Base-by-base conservation (phyloP, 192 early-diverging fungal genomes). In the Podochytrium sp. region DNA sequence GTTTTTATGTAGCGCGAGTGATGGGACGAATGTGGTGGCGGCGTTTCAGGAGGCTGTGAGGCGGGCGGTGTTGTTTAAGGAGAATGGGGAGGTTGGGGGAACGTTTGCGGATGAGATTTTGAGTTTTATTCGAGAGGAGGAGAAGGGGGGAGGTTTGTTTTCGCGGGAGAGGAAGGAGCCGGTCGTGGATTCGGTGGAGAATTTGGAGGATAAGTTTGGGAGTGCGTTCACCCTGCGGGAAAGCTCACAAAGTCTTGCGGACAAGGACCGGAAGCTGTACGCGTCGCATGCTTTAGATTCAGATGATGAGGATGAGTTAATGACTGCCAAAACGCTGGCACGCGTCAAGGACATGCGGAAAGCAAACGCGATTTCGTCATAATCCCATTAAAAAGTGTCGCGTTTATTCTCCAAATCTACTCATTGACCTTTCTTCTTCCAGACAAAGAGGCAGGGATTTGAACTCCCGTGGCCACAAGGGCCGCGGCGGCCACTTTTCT, bases 21-120 rank as follows among this genome's bases (percentile, higher is more conserved):
- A 85, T 60, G 87, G 87, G 6, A 84, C 83, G 12, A 89, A 89
- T 58, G 87, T 89, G 10, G 87, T 89, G 3, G 39, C 78, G n/a
- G 78, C 81, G 37, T 89, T 89, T 66, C 60, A 74, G 42, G 83
- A 83, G 39, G 84, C 84, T 10, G 80, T 89, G 37, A 42, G 57
- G 47, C 68, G 76, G 35, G 87, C 82, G 7, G 65, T 79, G 2
- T 33, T 12, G 52, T 89, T 81, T 65, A 87, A 84, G 43, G 80
- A 80, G 34, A 41, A 64, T n/a, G 73, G 76, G 14, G 77, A 72
- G 35, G 73, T 52, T 4, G 68, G 60, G 0, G 84, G 73, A 0
- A 80, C 77, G 29, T 83, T 86, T 80, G 81, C 83, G 25, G 84
- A 86, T 67, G 81, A 86, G 70, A 77, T 86, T 0, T 33, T 86